Evolutionary conservation across 345 rosid genomes (phyloP), one percentile per base, ranked within the genome.

Genomic region (Carallia pectinifolia): DNA sequence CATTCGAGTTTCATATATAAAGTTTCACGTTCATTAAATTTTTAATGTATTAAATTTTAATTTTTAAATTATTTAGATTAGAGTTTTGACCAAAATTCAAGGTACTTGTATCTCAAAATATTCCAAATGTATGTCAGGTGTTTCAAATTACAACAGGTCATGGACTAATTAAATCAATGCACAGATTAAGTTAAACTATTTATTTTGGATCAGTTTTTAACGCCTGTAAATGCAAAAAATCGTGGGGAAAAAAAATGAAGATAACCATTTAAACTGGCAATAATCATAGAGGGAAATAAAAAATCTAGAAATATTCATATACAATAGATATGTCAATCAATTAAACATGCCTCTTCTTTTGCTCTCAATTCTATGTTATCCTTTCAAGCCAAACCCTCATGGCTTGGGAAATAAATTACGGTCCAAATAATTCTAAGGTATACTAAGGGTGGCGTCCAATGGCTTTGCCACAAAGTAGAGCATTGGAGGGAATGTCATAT

Each of bases 381-480:
- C 53, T 72, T 29, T 16, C 67, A 53, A 78, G 85, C 71, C 91
- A 84, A 74, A 64, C 81, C 53, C 61, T 83, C 76, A 79, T 82
- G 90, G 79, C 86, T 58, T 6, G 47, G 77, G 75, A 48, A 63
- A 67, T 40, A 61, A 63, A 73, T 62, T 39, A 55, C 53, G 9
- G 47, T 61, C 62, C 34, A 6, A 40, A 27, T 17, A 50, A 16
- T 29, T 30, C 64, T 53, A 62, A 44, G 6, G 7, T 10, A 10
- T 34, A 30, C 79, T 83, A 86, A 61, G 23, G 67, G 61, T 70
- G 93, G 31, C 74, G 75, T 48, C 95, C 90, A 1, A 70, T 64
- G 58, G 96, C 97, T 90, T 88, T 88, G 78, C 98, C 96, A 55
- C 97, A 94, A 10, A 86, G 87, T 47, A 88, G 84, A 72, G 72